phyloP scores from a whole-genome alignment of 2,329 filamentous ascomycete species.

The Aspergillus viridinutans region DNA sequence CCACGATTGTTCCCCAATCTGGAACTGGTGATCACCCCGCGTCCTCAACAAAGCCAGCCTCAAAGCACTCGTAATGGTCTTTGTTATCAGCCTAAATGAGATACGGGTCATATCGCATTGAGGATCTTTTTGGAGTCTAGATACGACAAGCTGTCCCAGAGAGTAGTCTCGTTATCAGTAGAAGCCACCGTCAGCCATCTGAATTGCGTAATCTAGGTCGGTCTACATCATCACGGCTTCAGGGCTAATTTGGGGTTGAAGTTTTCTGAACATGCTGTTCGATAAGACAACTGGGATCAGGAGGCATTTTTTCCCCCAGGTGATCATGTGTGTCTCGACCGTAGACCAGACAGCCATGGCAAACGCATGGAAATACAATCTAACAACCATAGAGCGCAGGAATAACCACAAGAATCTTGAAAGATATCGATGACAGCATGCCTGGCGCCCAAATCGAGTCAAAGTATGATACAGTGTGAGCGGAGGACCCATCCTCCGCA shows the following conservation, averaged over 20 bases:
- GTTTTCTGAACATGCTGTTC: neutral
- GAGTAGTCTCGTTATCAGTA: neutral
- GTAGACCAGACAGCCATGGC: neutral
- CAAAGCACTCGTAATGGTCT: neutral
- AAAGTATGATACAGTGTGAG: slow-evolving; percentile 17
- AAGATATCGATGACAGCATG: slow-evolving; percentile 3
- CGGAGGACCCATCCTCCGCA: slow-evolving; percentile 2
- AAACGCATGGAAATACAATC: slow-evolving; percentile 5
- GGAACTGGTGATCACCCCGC: neutral
- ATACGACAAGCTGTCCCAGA: neutral
- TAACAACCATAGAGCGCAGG: slow-evolving; percentile 3
- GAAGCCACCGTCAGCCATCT: neutral
- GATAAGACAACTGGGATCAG: neutral
- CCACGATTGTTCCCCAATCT: neutral
- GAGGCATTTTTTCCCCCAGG: neutral
- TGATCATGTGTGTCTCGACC: neutral
- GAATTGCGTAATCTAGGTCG: neutral
- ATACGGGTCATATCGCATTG: neutral
- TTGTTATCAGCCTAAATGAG: neutral
- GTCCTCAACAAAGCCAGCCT: neutral
- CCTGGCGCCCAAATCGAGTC: slow-evolving; percentile 5
- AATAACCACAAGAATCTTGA: slow-evolving; percentile 1
- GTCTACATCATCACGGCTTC: neutral
- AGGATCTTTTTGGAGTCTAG: neutral
- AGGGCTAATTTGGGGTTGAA: neutral